Conservation (phyloP, 495 filamentous ascomycete species). For the Cercophora newfieldiana region DNA sequence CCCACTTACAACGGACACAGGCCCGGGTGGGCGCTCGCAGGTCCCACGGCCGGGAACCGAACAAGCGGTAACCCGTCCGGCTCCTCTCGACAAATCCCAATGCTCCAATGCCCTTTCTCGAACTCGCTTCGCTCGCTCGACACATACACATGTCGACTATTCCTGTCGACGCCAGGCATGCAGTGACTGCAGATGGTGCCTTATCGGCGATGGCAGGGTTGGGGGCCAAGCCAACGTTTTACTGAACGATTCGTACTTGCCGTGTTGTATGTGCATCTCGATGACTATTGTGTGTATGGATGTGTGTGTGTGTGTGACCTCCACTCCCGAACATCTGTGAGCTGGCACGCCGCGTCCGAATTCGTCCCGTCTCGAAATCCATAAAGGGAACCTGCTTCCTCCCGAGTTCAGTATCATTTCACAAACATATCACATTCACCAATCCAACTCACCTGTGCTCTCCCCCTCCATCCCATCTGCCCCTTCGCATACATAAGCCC, state of each 20-base stretch:
- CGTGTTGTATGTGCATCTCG: not conserved
- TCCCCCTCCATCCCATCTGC: not conserved
- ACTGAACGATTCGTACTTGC: not conserved
- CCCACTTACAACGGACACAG: not conserved
- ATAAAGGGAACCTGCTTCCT: not conserved
- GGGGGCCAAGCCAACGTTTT: not conserved
- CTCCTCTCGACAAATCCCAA: conserved; percentile 1
- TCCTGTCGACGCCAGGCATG: conserved; percentile 2
- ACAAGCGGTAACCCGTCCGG: not conserved
- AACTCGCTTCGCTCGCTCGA: not conserved
- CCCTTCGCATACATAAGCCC: not conserved
- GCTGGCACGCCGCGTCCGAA: not conserved
- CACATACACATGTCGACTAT: not conserved
- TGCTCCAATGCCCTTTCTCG: not conserved
- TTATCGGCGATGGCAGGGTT: not conserved
- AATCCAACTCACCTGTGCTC: not conserved
- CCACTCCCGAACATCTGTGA: not conserved
- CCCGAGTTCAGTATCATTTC: not conserved
- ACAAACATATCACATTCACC: not conserved
- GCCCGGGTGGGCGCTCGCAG: not conserved
- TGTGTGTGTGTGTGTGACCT: not conserved
- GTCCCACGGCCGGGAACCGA: not conserved
- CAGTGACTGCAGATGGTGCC: not conserved
- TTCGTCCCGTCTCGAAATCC: not conserved
- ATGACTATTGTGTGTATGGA: conserved; percentile 2